Evolutionary conservation across 2,329 filamentous ascomycete genomes (phyloP).

Genomic region (Kalmusia sp.): DNA sequence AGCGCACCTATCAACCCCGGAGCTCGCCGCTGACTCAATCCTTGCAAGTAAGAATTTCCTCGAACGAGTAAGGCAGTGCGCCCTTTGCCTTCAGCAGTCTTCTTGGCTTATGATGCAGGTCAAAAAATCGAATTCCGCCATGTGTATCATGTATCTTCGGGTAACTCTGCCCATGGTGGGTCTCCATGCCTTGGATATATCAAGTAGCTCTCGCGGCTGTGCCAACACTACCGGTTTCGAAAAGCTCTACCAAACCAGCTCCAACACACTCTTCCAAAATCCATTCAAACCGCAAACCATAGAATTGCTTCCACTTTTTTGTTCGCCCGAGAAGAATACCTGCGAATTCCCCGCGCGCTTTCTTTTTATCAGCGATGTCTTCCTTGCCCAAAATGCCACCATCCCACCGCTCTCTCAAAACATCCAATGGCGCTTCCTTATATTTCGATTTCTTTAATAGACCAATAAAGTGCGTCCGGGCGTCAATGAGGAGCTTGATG

Average conservation of each 20-base stretch:
- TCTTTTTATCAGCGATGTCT: constrained; percentile 56
- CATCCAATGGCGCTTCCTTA: constrained; percentile 67
- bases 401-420: constrained; percentile 74
- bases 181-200: no score
- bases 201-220: constrained; percentile 59
- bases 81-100: neutral
- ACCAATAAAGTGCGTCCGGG: constrained; percentile 67
- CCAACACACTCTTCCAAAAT: constrained; percentile 74
- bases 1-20: neutral
- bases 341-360: constrained; percentile 61
- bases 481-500: constrained; percentile 68
- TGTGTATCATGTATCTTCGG: no score
- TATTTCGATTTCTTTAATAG: constrained; percentile 66
- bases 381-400: constrained; percentile 64
- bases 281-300: constrained; percentile 75
- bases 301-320: constrained; percentile 74
- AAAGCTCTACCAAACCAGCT: constrained; percentile 73
- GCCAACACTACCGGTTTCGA: constrained; percentile 78
- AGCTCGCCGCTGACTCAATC: constrained; percentile 1
- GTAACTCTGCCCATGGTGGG: no score
- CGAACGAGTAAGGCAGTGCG: neutral
- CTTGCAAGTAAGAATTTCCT: neutral
- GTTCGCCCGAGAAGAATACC: constrained; percentile 68
- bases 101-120: no score
- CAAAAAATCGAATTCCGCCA: no score